Conservation (phyloP, 2,329 filamentous ascomycete species). For the Capronia americana region DNA sequence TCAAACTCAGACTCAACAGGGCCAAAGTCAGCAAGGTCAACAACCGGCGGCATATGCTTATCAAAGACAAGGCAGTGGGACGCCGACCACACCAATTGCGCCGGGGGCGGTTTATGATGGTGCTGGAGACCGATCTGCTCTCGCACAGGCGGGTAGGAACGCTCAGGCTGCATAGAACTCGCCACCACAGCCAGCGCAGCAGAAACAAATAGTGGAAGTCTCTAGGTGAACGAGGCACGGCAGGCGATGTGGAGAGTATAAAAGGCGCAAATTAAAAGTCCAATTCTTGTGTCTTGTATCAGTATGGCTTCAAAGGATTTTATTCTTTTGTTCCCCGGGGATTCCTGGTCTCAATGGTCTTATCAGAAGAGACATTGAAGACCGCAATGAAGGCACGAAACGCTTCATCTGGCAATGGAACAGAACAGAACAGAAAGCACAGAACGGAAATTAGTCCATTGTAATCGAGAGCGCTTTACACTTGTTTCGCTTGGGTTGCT, state of each 20-base stretch:
- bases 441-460: not conserved
- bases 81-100: constrained; percentile 22
- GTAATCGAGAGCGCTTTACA: not conserved
- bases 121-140: constrained; percentile 4
- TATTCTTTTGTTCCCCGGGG: not conserved
- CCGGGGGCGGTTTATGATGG: constrained; percentile 17
- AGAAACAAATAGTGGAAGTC: constrained; percentile 27
- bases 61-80: constrained; percentile 28
- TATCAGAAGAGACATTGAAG: not conserved
- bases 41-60: constrained; percentile 24
- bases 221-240: constrained; percentile 17
- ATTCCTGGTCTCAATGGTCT: not conserved
- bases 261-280: not conserved
- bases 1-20: constrained; percentile 9
- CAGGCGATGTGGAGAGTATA: not conserved
- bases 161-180: constrained; percentile 6
- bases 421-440: not conserved
- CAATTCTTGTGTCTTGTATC: not conserved
- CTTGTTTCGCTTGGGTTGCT: not conserved
- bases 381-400: not conserved
- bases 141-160: constrained; percentile 6
- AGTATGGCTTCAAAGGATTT: not conserved
- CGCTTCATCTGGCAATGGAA: not conserved
- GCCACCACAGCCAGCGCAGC: constrained; percentile 11
- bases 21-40: constrained; percentile 10